Evolutionary conservation across 2,329 filamentous ascomycete genomes (phyloP), one percentile per base, ranked within the genome.

Genomic region (Daldinia eschscholtzii): DNA sequence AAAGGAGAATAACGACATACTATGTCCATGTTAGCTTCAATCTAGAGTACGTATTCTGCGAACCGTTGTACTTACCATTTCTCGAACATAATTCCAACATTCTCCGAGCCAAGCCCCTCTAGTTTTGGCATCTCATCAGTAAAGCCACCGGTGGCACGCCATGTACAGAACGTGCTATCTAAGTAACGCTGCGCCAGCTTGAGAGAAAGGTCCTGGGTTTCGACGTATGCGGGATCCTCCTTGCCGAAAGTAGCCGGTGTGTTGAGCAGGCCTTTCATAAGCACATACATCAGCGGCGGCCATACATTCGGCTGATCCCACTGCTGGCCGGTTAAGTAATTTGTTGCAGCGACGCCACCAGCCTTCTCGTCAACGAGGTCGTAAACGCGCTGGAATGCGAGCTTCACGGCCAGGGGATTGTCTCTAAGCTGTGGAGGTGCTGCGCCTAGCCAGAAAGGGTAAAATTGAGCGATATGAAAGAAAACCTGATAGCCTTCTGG

Each of bases 231-330:
- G 0, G 86, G 83, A 64, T 89, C 87, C 2, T 84, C 79, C 23
- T 79, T 75, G 26, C 84, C 84, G 70, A 87, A 86, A 0, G 87
- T 87, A 0, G 87, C 76, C 0, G 88, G 87, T 0, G 87, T 88
- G 76, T 87, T 87, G 61, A 88, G 82, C 6, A 92, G 82, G 6
- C 88, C 88, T 42, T 87, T 76, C 81, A 91, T 91, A 28, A 91
- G 80, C 48, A 89, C 83, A 77, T 92, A 88, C 81, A 89, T 87
- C 57, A 91, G 83, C 2, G 89, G 89, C 10, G 90, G 89, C 90
- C 90, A 92, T 28, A 91, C 89, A 73, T 89, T 91, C 0, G 89
- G 89, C 76, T 91, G 85, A 62, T 92, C 90, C 90, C 90, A 92
- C 75, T 92, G 89, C 81, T 92, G 86, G 13, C 86, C 86, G 0